These are phyloP conservation scores for Heliamphora exappendiculata DNA, from an alignment of 148 eudicot species.

Conservation along the genomic window DNA sequence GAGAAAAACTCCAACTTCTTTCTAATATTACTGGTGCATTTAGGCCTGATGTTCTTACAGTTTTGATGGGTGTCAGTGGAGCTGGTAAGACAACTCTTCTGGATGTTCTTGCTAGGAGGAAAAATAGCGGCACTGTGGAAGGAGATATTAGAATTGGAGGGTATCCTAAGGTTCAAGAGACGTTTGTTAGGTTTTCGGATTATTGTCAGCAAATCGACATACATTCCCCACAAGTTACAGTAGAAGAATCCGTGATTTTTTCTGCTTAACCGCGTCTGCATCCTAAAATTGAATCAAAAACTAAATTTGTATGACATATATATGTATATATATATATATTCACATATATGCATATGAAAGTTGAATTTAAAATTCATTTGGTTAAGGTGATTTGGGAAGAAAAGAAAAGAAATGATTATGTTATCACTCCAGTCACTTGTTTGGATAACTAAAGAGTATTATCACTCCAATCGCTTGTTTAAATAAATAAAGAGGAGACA, in stretches of 20 bases:
- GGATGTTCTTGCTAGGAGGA: constrained; percentile 80
- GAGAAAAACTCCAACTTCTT: constrained; percentile 56
- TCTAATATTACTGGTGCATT: constrained; percentile 58
- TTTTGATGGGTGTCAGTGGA: constrained; percentile 86
- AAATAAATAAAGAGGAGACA: too few species aligned
- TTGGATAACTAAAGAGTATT: too few species aligned
- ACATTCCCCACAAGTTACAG: constrained; percentile 75
- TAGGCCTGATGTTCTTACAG: constrained; percentile 74
- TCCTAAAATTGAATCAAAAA: constrained; percentile 47
- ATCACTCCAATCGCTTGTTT: too few species aligned
- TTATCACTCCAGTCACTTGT: too few species aligned
- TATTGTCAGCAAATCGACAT: constrained; percentile 85
- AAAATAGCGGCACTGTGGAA: constrained; percentile 64
- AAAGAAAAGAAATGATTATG: too few species aligned
- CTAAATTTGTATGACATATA: constrained; percentile 41
- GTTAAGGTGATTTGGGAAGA: too few species aligned
- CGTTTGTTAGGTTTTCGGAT: constrained; percentile 72
- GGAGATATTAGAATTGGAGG: constrained; percentile 74
- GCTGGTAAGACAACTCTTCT: constrained; percentile 92
- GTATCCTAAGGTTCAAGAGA: constrained; percentile 58
- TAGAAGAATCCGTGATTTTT: constrained; percentile 65
- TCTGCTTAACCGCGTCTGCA: constrained; percentile 87
- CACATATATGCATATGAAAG: background rate
- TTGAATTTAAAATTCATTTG: too few species aligned
- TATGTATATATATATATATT: too few species aligned